phyloP scores from a whole-genome alignment of 192 early-diverging fungal species.

The Piromyces finnis region DNA sequence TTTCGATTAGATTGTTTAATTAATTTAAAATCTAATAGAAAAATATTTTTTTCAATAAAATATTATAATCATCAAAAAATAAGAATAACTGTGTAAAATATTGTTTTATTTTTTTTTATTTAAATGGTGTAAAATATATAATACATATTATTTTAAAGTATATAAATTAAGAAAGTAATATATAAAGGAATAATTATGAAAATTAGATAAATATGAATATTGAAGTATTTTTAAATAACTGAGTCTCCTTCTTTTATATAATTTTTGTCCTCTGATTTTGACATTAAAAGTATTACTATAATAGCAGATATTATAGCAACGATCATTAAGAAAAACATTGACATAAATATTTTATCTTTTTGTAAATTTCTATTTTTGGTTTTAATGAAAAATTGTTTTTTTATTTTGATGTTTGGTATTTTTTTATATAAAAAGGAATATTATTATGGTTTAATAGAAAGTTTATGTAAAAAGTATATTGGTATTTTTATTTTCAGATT shows the following conservation, averaged over 20 bases:
- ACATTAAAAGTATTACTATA: not conserved
- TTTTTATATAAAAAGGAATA: too few species aligned
- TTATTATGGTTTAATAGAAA: too few species aligned
- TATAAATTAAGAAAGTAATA: too few species aligned
- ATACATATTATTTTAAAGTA: too few species aligned
- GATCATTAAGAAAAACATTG: not conserved
- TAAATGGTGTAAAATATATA: too few species aligned
- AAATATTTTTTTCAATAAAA: not conserved
- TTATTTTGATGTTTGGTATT: too few species aligned
- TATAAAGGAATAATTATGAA: too few species aligned
- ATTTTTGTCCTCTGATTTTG: not conserved
- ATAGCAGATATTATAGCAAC: not conserved
- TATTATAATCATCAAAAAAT: not conserved
- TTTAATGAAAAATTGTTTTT: too few species aligned
- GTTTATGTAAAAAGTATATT: too few species aligned
- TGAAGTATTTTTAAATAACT: not conserved
- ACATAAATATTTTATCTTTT: not conserved
- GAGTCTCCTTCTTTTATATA: not conserved
- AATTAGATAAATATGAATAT: too few species aligned
- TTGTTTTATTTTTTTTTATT: too few species aligned
- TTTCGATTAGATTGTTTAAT: not conserved
- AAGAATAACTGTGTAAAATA: not conserved
- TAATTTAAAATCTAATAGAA: not conserved
- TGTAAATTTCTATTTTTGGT: not conserved
- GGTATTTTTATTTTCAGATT: too few species aligned